Evolutionary conservation across 2,329 filamentous ascomycete species (phyloP), one percentile per base, ranked within the genome.

Genomic region (Aspergillus terreus): DNA sequence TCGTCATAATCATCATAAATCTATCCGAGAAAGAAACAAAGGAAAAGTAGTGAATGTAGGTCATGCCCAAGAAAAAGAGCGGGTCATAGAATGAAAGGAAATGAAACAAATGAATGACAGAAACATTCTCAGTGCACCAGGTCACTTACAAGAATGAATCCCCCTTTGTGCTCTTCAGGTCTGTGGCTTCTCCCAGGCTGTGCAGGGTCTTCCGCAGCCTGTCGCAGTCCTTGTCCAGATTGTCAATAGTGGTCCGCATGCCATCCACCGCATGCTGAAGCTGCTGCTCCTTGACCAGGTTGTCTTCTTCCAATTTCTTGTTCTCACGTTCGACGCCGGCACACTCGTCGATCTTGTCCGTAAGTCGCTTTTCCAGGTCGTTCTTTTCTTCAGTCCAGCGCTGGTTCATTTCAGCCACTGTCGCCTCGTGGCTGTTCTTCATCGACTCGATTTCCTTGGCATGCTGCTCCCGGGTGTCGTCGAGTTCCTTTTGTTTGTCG

Each of bases 111-210:
- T 46, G 17, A n/a, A 17, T 46, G 23, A 32, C 49, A 57, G 57
- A 57, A 35, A 56, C 45, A 57, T 52, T 57, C 49, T 58, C 48
- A 61, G 57, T 56, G 53, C 53, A 57, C 57, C 57, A 65, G 62
- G 61, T 61, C 59, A 76, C 75, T 77, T 72, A 77, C 75, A 77
- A 77, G 67, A 76, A 77, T 62, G 70, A 63, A 64, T 77, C 75
- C 53, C 73, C 73, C 55, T 76, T 75, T 61, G 63, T 76, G 62
- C 63, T 77, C 68, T 67, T 80, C 54, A 78, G 69, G 55, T 77
- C 72, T 51, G 76, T 78, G 55, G 78, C 77, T 63, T 80, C 78
- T 45, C 73, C 74, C 25, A 76, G 68, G 54, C 71, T 76, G 55
- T 79, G 75, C 55, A 78, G 71, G 46, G 76, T 76, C 63, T 76